phyloP scores from a whole-genome alignment of 805 yeast genomes.

The Ogataea ramenticola region DNA sequence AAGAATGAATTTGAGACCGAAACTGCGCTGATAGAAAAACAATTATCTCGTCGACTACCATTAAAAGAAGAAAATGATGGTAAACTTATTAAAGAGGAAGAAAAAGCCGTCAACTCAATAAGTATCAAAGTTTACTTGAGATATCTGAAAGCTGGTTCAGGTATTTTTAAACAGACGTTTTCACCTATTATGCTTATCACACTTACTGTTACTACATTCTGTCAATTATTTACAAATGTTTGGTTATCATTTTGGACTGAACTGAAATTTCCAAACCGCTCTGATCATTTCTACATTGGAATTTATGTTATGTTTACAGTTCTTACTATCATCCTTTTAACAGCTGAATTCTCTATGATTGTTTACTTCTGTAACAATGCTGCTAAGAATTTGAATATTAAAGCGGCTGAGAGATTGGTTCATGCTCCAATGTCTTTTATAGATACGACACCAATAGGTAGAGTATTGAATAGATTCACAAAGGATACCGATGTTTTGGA shows the following conservation, averaged over 20 bases:
- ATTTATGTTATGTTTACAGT: slow-evolving; percentile 58
- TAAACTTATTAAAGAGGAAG: slow-evolving; percentile 40
- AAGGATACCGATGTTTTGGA: slow-evolving; percentile 83
- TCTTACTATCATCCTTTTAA: slow-evolving; percentile 36
- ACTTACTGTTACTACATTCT: slow-evolving; percentile 35
- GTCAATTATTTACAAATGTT: slow-evolving; percentile 53
- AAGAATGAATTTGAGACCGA: slow-evolving; percentile 11
- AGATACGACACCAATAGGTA: slow-evolving; percentile 84
- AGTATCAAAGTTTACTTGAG: slow-evolving; percentile 38
- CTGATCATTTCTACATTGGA: slow-evolving; percentile 64
- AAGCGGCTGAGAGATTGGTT: slow-evolving; percentile 52
- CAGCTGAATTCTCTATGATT: slow-evolving; percentile 36
- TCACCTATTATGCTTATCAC: slow-evolving; percentile 21
- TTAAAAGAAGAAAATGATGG: slow-evolving; percentile 20
- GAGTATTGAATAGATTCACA: slow-evolving; percentile 79
- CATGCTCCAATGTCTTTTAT: slow-evolving; percentile 78
- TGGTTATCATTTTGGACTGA: slow-evolving; percentile 84
- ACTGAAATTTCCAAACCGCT: slow-evolving; percentile 37
- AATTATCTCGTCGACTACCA: slow-evolving; percentile 10
- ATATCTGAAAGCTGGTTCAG: slow-evolving; percentile 51
- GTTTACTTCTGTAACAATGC: slow-evolving; percentile 48
- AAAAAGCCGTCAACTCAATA: slow-evolving; percentile 51
- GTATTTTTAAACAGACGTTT: slow-evolving; percentile 28
- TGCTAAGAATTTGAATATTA: slow-evolving; percentile 48
- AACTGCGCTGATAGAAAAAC: slow-evolving; percentile 13